Conservation (phyloP, 352 stramenopile genomes). For the Phytophthora fragariaefolia region DNA sequence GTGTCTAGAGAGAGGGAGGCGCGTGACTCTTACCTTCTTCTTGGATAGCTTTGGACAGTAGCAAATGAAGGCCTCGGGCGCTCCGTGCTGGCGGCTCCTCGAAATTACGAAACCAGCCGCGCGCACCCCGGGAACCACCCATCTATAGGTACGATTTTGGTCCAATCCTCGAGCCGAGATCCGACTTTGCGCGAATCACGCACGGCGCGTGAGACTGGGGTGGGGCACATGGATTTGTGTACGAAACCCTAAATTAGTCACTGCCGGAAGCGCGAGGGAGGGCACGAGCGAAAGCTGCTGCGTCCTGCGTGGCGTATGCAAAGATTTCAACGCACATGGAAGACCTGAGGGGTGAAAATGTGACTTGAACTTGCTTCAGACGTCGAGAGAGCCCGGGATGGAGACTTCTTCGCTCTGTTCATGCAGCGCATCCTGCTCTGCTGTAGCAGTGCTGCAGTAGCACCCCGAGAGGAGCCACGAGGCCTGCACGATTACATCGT, state of each 20-base stretch:
- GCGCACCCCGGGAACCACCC: conserved; percentile 45
- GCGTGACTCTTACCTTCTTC: conserved; percentile 67
- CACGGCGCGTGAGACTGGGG: not conserved
- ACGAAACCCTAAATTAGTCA: not conserved
- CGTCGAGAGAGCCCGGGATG: no score
- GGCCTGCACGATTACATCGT: no score
- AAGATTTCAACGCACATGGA: no score
- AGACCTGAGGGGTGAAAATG: no score
- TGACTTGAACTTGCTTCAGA: no score
- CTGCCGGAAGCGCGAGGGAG: not conserved
- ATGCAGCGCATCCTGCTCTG: no score
- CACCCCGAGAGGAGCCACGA: no score
- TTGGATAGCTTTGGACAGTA: conserved; percentile 91
- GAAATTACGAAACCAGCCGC: conserved; percentile 48
- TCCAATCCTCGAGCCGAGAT: conserved; percentile 20
- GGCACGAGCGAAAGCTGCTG: no score
- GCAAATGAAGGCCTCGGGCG: conserved; percentile 59
- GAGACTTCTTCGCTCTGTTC: no score
- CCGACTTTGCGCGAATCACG: conserved; percentile 26
- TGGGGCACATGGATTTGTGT: conserved; percentile 3
- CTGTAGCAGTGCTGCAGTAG: no score
- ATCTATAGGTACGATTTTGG: conserved; percentile 42
- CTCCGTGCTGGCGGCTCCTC: conserved; percentile 18
- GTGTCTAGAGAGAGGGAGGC: conserved; percentile 14
- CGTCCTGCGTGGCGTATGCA: no score